Conservation (phyloP, 1,284 basidiomycete species). For the Meripilus lineatus region DNA sequence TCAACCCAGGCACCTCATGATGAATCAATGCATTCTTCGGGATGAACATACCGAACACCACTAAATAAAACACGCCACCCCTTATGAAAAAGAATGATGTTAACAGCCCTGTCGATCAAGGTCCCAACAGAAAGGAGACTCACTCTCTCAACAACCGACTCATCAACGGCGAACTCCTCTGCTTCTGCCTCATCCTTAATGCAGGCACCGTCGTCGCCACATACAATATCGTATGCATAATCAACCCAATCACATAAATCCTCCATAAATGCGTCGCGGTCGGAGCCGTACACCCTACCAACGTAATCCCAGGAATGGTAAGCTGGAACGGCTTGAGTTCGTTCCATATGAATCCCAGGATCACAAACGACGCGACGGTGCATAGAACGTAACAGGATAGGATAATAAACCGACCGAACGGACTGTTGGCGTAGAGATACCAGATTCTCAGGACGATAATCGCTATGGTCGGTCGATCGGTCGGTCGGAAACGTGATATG, state of each 20-base stretch:
- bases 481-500: neutral
- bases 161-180: conserved; percentile 14
- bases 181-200: conserved; percentile 11
- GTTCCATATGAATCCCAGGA: conserved; percentile 14
- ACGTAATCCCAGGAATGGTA: conserved; percentile 10
- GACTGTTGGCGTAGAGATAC: conserved; percentile 22
- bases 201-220: conserved; percentile 18
- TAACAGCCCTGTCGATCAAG: neutral
- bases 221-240: conserved; percentile 21
- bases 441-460: conserved; percentile 26
- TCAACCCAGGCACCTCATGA: neutral
- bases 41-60: conserved; percentile 17
- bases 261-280: conserved; percentile 17
- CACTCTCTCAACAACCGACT: conserved; percentile 22
- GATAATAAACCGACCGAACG: conserved; percentile 13
- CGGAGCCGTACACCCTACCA: conserved; percentile 17
- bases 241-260: conserved; percentile 18
- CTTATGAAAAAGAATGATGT: too few species aligned
- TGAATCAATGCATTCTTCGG: neutral
- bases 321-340: conserved; percentile 12
- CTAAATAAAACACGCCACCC: conserved; percentile 22
- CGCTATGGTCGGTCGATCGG: conserved; percentile 8
- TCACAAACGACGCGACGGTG: conserved; percentile 7
- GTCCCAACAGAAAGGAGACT: conserved; percentile 8
- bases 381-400: conserved; percentile 14